Evolutionary conservation across 2,329 filamentous ascomycete genomes (phyloP), one percentile per base, ranked within the genome.

Genomic region (Acrodontium crateriforme): DNA sequence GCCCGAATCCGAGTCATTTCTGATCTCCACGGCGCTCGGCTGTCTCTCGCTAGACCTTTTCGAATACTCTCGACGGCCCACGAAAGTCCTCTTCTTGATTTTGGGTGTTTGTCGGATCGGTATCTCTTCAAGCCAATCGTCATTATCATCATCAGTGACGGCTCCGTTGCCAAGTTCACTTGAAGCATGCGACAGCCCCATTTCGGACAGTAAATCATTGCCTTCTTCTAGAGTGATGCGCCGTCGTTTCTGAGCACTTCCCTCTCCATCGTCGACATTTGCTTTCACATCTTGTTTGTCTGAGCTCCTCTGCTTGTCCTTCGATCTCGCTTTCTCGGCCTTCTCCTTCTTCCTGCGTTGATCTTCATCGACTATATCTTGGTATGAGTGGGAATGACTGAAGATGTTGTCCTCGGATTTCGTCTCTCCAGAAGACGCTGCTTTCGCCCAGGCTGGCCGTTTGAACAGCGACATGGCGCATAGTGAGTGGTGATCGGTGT

Each of bases 351-450:
- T 45, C 40, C 34, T 50, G 22, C 45, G 38, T 36, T 47, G 49
- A 30, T 52, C 42, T 25, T 60, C 39, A 24, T 57, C 50, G 18
- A 54, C 50, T 9, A 60, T 45, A 6, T 54, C 47, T 11, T 41
- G 37, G 41, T 54, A 60, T 6, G 41, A 41, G 13, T 52, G 45
- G 3, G 56, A 54, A 30, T 60, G 58, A 28, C 54, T 59, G 39
- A 64, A 64, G 16, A 63, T 50, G 38, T 56, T 49, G 17, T 50
- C 45, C 9, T 38, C 42, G 6, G 29, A 16, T 2, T 36, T 32
- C 6, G 37, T 36, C 7, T 29, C 29, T 4, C 33, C 16, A 10
- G 28, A 18, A 3, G 30, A 16, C 22, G 36, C 36, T 19, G 36
- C 25, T 16, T 38, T 41, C 16, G 42, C 39, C 41, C 45, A 48